Conservation (phyloP, 345 rosid genomes). For the Linum trigynum region DNA sequence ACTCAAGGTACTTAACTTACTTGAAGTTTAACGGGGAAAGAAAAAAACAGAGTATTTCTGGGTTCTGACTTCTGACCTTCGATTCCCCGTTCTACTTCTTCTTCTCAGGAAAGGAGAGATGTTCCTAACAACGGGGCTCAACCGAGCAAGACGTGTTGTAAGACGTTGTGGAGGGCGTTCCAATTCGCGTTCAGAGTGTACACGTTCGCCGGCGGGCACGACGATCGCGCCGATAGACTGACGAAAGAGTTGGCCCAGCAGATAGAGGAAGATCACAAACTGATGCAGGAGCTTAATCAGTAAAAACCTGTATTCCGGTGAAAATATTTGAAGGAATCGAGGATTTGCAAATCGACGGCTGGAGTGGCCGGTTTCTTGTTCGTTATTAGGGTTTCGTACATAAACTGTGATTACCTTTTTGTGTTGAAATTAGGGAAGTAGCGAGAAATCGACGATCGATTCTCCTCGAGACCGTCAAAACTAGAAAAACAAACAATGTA, state of each 20-base stretch:
- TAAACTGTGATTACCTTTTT: too few species aligned
- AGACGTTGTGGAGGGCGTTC: slow-evolving; percentile 16
- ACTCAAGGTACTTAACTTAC: slow-evolving; percentile 4
- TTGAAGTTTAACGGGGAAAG: background rate
- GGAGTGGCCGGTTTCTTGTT: too few species aligned
- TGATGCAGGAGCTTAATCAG: background rate
- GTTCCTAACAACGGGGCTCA: background rate
- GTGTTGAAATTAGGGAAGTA: too few species aligned
- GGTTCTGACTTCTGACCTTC: background rate
- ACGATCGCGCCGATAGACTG: slow-evolving; percentile 11
- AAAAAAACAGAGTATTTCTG: background rate
- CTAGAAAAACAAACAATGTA: too few species aligned
- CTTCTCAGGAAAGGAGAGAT: slow-evolving; percentile 13
- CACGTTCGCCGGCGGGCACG: slow-evolving; percentile 17
- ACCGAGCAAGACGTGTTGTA: background rate
- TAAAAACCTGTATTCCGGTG: background rate
- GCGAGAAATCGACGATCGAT: too few species aligned
- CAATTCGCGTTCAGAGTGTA: slow-evolving; percentile 19
- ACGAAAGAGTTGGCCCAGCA: slow-evolving; percentile 13
- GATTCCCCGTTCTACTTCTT: background rate
- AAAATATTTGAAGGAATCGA: background rate
- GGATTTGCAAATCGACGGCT: too few species aligned
- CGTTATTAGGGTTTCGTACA: too few species aligned
- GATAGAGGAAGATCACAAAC: slow-evolving; percentile 1
- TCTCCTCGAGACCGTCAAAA: too few species aligned